phyloP scores from a whole-genome alignment of 2,329 filamentous ascomycete genomes.

The Diaporthe humulicola region DNA sequence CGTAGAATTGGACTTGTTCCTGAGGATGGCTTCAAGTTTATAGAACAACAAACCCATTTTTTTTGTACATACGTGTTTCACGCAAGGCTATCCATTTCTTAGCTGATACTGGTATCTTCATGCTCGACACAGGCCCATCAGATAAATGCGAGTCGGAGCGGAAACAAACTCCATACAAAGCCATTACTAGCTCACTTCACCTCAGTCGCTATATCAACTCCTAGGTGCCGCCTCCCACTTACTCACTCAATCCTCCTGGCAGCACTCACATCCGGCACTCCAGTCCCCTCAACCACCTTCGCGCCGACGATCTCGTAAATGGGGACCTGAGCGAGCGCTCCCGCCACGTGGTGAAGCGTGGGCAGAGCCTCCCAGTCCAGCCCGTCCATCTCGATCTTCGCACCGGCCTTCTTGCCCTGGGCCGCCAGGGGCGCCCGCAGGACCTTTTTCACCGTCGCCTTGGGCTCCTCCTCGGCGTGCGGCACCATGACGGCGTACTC shows the following conservation, averaged over 20 bases:
- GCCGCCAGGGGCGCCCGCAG: conserved; percentile 46
- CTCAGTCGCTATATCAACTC: background rate
- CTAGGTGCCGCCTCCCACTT: background rate
- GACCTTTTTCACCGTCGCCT: conserved; percentile 49
- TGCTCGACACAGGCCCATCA: background rate
- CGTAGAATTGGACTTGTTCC: background rate
- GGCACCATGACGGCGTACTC: conserved; percentile 62
- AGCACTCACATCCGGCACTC: conserved; percentile 38
- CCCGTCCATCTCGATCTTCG: conserved; percentile 61
- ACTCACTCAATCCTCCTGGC: conserved; percentile 39
- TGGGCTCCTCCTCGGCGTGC: conserved; percentile 50
- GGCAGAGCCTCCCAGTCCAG: conserved; percentile 68
- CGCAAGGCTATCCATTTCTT: background rate
- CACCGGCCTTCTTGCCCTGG: conserved; percentile 42
- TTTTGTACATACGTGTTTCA: background rate
- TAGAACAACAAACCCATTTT: no score
- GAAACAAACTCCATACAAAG: conserved; percentile 4
- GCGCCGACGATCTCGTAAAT: conserved; percentile 68
- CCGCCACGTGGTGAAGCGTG: conserved; percentile 71
- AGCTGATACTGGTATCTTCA: conserved; percentile 15
- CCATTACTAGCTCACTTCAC: background rate
- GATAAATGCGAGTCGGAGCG: background rate
- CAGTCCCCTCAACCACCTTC: conserved; percentile 65
- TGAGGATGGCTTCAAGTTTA: background rate
- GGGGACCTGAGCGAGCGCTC: conserved; percentile 66